Evolutionary conservation across 1,284 basidiomycete genomes (phyloP).

Genomic region (Melampsora occidentalis): DNA sequence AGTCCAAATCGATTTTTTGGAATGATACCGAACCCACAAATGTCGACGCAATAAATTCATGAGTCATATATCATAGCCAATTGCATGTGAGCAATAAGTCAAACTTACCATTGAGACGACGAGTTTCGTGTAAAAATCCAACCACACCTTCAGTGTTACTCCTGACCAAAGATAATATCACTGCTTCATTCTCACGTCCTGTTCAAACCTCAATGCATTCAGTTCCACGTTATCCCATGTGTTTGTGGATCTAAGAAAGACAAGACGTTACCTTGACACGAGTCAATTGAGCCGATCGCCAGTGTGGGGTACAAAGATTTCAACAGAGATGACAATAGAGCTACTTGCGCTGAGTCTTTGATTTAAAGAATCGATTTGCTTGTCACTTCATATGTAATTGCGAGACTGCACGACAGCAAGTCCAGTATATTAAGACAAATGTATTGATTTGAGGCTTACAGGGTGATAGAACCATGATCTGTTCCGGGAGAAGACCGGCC

Average conservation of each 20-base stretch:
- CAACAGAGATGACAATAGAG: conserved; percentile 69
- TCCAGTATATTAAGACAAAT: neutral
- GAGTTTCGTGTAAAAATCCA: conserved; percentile 84
- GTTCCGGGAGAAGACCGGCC: conserved; percentile 66
- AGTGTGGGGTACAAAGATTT: conserved; percentile 69
- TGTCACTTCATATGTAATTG: neutral
- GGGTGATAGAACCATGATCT: conserved; percentile 84
- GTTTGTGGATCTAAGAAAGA: conserved; percentile 66
- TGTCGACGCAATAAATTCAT: conserved; percentile 22
- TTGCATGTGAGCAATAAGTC: conserved; percentile 9
- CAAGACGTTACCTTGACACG: conserved; percentile 23
- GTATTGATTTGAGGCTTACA: conserved; percentile 59
- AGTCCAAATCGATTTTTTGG: neutral
- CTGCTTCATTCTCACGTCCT: conserved; percentile 62
- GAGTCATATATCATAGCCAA: neutral
- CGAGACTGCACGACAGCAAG: neutral
- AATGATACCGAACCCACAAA: neutral
- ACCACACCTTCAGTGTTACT: conserved; percentile 80
- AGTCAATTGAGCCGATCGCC: conserved; percentile 58
- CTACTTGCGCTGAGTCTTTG: conserved; percentile 86
- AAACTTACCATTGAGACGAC: conserved; percentile 73
- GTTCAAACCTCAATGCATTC: neutral
- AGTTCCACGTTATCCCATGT: conserved; percentile 69
- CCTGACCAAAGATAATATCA: conserved; percentile 81
- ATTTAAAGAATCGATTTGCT: conserved; percentile 14